Evolutionary conservation across 768 basidiomycete genomes (phyloP).

Genomic region (Suillus sp.): DNA sequence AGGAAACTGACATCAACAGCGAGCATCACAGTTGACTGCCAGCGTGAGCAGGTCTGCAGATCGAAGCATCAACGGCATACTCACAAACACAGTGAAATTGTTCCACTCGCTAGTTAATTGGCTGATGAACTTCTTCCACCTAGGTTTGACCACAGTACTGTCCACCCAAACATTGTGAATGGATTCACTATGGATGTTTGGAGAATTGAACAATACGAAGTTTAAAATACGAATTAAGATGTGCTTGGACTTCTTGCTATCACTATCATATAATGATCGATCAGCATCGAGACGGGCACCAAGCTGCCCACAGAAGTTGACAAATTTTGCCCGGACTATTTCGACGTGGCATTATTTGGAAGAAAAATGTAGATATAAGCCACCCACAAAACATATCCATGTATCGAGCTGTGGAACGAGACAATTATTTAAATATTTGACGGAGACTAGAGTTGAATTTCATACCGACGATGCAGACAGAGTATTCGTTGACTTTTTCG

Average conservation of each 20-base stretch:
- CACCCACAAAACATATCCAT: constrained; percentile 14
- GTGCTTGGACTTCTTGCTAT: neutral
- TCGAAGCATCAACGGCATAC: constrained; percentile 14
- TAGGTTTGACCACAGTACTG: constrained; percentile 36
- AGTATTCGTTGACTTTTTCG: constrained; percentile 12
- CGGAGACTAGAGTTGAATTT: neutral
- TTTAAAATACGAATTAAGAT: neutral
- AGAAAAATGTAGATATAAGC: neutral
- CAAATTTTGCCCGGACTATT: constrained; percentile 31
- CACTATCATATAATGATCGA: constrained; percentile 25
- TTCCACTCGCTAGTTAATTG: constrained; percentile 49
- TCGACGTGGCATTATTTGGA: neutral
- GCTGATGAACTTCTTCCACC: constrained; percentile 44
- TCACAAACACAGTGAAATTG: constrained; percentile 49
- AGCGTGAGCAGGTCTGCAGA: neutral
- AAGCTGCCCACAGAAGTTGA: constrained; percentile 41
- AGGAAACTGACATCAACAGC: constrained; percentile 57
- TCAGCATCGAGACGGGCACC: constrained; percentile 36
- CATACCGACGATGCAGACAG: constrained; percentile 15
- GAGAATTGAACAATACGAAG: constrained; percentile 45
- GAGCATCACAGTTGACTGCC: constrained; percentile 50
- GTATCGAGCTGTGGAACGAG: constrained; percentile 8
- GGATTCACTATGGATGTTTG: constrained; percentile 43
- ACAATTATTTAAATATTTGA: neutral
- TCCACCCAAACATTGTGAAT: constrained; percentile 50